Conservation (phyloP, 768 basidiomycete genomes). For the Rubroboletus pulcherrimus region DNA sequence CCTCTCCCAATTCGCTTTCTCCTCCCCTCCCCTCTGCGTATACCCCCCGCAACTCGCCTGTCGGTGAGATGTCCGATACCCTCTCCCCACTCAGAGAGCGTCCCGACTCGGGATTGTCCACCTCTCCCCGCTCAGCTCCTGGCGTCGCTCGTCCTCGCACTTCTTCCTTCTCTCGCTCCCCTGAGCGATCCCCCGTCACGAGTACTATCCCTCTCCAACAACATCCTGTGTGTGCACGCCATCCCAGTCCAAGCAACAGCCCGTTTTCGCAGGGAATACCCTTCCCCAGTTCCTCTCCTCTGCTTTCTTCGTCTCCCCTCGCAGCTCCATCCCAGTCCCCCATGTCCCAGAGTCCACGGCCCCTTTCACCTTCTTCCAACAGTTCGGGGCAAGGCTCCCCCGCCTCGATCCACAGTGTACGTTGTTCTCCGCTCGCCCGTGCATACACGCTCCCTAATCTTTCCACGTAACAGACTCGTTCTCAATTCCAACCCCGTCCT, state of each 20-base stretch:
- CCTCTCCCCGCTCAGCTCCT: slow-evolving; percentile 2
- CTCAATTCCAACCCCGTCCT: slow-evolving; percentile 3
- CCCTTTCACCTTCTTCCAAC: slow-evolving; percentile 7
- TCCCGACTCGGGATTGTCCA: neutral
- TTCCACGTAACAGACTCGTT: neutral
- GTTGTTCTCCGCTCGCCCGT: neutral
- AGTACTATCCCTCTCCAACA: neutral
- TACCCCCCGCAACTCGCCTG: slow-evolving; percentile 7
- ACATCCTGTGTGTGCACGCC: slow-evolving; percentile 4
- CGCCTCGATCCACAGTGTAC: slow-evolving; percentile 7
- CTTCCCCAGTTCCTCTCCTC: slow-evolving; percentile 11
- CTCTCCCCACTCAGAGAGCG: slow-evolving; percentile 20
- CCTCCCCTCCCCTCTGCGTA: neutral
- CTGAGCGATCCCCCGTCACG: slow-evolving; percentile 12
- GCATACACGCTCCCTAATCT: neutral
- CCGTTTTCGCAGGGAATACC: slow-evolving; percentile 11
- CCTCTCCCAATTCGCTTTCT: slow-evolving; percentile 9
- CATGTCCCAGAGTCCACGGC: neutral
- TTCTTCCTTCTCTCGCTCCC: slow-evolving; percentile 15
- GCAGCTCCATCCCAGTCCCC: slow-evolving; percentile 2
- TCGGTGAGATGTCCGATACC: slow-evolving; percentile 12
- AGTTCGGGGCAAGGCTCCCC: slow-evolving; percentile 11
- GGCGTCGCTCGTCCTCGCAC: neutral
- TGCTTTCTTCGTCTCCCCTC: slow-evolving; percentile 10
- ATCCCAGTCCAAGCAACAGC: slow-evolving; percentile 7